Percentiles rank a stretch among this genome's conserved stretches.
phyloP scores from a whole-genome alignment of 495 filamentous ascomycete species.

The Glarea lozoyensis region DNA sequence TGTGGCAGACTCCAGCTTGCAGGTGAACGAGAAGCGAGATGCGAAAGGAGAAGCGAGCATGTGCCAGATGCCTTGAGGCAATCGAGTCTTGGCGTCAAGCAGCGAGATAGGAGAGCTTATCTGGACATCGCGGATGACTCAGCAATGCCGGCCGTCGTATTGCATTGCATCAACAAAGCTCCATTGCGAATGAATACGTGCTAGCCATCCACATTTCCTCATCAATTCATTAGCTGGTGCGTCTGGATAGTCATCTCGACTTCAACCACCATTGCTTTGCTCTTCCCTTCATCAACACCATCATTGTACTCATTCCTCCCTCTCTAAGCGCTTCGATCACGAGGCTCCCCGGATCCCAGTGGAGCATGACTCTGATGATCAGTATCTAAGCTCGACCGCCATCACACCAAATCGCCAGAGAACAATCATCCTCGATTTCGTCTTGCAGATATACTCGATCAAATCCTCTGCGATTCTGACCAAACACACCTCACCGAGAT shows the following conservation, averaged over 20 bases:
- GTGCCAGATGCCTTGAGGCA: too few relatives aligned
- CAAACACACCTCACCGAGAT: background rate
- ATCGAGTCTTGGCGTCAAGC: too few relatives aligned
- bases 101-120: too few relatives aligned
- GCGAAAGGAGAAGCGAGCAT: too few relatives aligned
- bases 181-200: too few relatives aligned
- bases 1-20: too few relatives aligned
- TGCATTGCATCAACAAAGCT: too few relatives aligned
- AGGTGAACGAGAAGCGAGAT: too few relatives aligned
- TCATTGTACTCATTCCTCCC: background rate
- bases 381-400: slow-evolving; percentile 13
- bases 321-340: slow-evolving; percentile 14
- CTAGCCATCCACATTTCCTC: too few relatives aligned
- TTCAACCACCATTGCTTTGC: background rate
- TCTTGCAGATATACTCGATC: background rate
- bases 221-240: too few relatives aligned
- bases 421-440: slow-evolving; percentile 7
- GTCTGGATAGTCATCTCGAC: background rate
- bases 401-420: slow-evolving; percentile 10
- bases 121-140: too few relatives aligned
- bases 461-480: background rate
- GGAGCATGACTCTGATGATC: slow-evolving; percentile 12
- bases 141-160: too few relatives aligned
- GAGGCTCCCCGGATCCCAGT: slow-evolving; percentile 4
- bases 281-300: background rate